Evolutionary conservation across 2,329 filamentous ascomycete species (phyloP).

Genomic region (Mariannaea sp.): DNA sequence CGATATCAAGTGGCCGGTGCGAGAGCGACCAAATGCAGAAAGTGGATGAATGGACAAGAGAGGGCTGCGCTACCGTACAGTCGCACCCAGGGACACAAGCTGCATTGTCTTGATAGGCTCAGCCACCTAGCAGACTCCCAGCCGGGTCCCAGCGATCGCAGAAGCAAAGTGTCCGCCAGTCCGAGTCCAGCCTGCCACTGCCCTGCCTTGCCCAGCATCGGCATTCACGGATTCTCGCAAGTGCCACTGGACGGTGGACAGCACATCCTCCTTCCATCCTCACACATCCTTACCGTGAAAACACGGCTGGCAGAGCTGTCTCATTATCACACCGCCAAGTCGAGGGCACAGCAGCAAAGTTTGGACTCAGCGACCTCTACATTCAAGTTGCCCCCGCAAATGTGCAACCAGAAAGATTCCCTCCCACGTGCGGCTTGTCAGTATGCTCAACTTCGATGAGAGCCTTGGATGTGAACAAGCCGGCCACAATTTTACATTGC

Average conservation of each 20-base stretch:
- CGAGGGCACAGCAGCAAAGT: slow-evolving; percentile 6
- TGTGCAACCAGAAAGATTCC: not conserved
- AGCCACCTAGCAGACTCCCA: slow-evolving; percentile 17
- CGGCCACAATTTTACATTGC: no score
- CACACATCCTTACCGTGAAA: slow-evolving; percentile 9
- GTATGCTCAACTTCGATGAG: no score
- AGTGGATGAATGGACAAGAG: slow-evolving; percentile 7
- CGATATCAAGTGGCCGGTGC: slow-evolving; percentile 3
- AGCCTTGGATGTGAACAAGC: no score
- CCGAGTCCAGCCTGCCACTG: slow-evolving; percentile 13
- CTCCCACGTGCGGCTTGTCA: not conserved
- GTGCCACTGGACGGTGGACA: slow-evolving; percentile 17
- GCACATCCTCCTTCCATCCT: slow-evolving; percentile 13
- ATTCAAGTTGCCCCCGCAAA: slow-evolving; percentile 2
- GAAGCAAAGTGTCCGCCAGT: slow-evolving; percentile 12
- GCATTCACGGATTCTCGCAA: slow-evolving; percentile 14
- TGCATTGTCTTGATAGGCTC: slow-evolving; percentile 17
- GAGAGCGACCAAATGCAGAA: slow-evolving; percentile 5
- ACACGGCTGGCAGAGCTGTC: slow-evolving; percentile 5
- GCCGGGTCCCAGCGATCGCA: slow-evolving; percentile 15
- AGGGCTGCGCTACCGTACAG: slow-evolving; percentile 23
- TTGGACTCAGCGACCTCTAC: slow-evolving; percentile 5
- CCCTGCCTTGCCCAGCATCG: slow-evolving; percentile 13
- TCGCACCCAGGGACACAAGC: slow-evolving; percentile 13
- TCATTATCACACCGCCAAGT: slow-evolving; percentile 17